Conservation (phyloP, 352 stramenopile genomes). For the Pythium brachiatum region DNA sequence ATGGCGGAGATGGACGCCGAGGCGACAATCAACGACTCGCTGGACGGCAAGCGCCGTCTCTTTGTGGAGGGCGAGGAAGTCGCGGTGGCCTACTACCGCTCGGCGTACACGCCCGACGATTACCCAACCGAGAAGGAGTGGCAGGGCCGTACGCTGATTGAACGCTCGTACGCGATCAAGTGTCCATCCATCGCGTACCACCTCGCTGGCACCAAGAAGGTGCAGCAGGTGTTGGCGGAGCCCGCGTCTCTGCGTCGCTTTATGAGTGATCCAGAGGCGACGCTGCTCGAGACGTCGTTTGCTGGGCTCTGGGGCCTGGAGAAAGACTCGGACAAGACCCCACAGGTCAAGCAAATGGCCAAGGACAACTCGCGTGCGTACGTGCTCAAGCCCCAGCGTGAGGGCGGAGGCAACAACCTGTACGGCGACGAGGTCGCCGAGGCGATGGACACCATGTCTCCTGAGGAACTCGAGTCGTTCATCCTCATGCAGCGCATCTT, state of each 20-base stretch:
- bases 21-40: conserved; percentile 30
- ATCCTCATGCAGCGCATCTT: conserved; percentile 98
- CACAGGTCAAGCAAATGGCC: conserved; percentile 74
- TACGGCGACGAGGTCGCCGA: conserved; percentile 92
- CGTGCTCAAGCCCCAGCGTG: conserved; percentile 98
- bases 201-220: conserved; percentile 97
- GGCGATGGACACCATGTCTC: conserved; percentile 77
- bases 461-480: conserved; percentile 78
- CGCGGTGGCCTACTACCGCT: conserved; percentile 94
- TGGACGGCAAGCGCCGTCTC: conserved; percentile 43
- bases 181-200: conserved; percentile 96
- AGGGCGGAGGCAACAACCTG: conserved; percentile 98
- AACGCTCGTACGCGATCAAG: conserved; percentile 93
- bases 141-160: conserved; percentile 84
- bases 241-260: conserved; percentile 88
- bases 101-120: conserved; percentile 95
- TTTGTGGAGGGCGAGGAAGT: conserved; percentile 77
- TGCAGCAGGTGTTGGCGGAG: conserved; percentile 95
- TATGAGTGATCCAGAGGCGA: conserved; percentile 64
- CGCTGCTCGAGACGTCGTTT: conserved; percentile 89
- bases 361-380: conserved; percentile 70
- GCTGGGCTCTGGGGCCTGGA: conserved; percentile 94
- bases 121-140: conserved; percentile 92
- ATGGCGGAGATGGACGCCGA: conserved; percentile 58
- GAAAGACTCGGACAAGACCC: conserved; percentile 60